Percentiles rank a stretch among this genome's conserved stretches.
phyloP scores from a whole-genome alignment of 352 stramenopile species.

The Hyphochytrium catenoides region DNA sequence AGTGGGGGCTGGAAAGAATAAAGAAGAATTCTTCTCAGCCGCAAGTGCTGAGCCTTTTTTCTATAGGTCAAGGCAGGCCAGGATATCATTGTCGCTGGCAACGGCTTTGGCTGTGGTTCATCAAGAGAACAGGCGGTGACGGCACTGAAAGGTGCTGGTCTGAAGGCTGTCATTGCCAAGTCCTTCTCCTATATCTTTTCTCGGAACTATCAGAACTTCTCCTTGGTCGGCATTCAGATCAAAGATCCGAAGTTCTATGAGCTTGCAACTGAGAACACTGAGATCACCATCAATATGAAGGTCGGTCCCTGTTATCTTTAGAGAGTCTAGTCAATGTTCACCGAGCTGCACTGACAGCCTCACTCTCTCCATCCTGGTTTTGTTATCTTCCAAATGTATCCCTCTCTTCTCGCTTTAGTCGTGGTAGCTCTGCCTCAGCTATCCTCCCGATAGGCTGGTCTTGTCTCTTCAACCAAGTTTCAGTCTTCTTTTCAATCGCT shows the following conservation, averaged over 20 bases:
- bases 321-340: too few species aligned
- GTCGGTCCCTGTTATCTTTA: too few species aligned
- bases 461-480: too few species aligned
- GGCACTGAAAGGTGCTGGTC: constrained; percentile 39
- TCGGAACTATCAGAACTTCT: constrained; percentile 64
- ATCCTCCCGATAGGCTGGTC: too few species aligned
- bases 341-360: too few species aligned
- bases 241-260: constrained; percentile 52
- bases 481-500: too few species aligned
- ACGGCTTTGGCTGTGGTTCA: constrained; percentile 52
- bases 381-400: too few species aligned
- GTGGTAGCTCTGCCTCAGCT: too few species aligned
- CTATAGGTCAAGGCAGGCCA: constrained; percentile 25
- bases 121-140: constrained; percentile 57
- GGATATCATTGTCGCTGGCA: constrained; percentile 39
- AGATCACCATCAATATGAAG: constrained; percentile 54
- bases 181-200: constrained; percentile 66
- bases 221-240: constrained; percentile 43
- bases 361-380: too few species aligned
- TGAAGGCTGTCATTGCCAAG: constrained; percentile 46
- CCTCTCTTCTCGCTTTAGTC: too few species aligned
- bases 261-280: constrained; percentile 31
- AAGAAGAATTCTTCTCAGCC: too few species aligned
- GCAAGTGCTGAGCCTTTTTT: not conserved
- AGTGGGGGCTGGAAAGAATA: constrained; percentile 16